Base-by-base conservation (phyloP, 1,139 yeast species). In the Nakaseomyces kungkrabaensis region DNA sequence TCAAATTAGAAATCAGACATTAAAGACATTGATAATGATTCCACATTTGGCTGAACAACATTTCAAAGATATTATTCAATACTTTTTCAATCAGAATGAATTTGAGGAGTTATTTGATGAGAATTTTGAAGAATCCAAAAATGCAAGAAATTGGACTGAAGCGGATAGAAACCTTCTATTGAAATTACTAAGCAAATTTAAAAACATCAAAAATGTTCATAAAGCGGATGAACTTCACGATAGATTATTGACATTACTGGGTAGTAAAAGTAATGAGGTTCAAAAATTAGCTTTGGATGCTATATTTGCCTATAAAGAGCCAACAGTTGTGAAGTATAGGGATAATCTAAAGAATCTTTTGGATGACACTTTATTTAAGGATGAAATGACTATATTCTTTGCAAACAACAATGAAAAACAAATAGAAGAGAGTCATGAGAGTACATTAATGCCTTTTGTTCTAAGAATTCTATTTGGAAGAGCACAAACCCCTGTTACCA, bases 381-480 rank as follows among this genome's bases (percentile, higher is more conserved):
- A 94, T 65, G 97, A 90, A 66, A 70, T 90, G 36, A 72, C 86
- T 33, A 78, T 76, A 36, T 74, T 92, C 45, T 70, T 87, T 37
- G 70, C 77, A 5, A 71, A 72, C 37, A 70, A 72, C 45, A 79
- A 75, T n/a, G 72, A 76, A n/a, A 70, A 78, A 3, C 68, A 70
- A 2, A 73, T 89, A 48, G 89, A 85, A 56, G 73, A 47, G 8
- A 24, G 72, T 6, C 97, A 90, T 62, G 71, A 76, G 24, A 70
- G 66, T 1, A 66, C 56, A 0, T 73, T 92, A 5, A 77, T 89
- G 77, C 94, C 95, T 1, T 65, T 86, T 45, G 76, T 89, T 4
- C 68, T 90, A 46, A 72, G 97, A 55, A 83, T 94, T 29, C 69
- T 94, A 36, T 92, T 84, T 67, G 98, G 98, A 5, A 75, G 95